Evolutionary conservation across 345 rosid species (phyloP), one percentile per base, ranked within the genome.

Genomic region (Gynandropsis gynandra): DNA sequence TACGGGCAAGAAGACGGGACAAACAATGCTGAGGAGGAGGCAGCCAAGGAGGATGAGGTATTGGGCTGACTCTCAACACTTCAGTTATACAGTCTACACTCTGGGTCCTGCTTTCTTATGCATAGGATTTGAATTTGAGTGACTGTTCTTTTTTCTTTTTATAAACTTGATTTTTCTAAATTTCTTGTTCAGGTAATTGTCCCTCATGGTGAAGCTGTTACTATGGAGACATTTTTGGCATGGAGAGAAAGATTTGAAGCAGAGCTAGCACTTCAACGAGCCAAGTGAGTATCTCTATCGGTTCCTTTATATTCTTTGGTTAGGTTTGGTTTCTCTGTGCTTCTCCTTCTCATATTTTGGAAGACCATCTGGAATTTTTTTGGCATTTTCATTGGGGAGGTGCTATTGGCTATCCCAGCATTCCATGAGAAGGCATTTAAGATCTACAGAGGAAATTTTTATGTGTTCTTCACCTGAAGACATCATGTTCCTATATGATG

Each of bases 161-260:
- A n/a, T n/a, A n/a, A n/a, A n/a, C n/a, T n/a, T n/a, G n/a, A n/a
- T n/a, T n/a, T 41, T 16, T 39, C 55, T 47, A 52, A 58, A 33
- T 52, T 33, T 52, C 8, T 54, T n/a, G 48, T 48, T 37, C 73
- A 92, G 88, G 70, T 87, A 16, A 76, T 87, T 72, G 60, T 92
- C 40, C 98, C 98, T 33, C 98, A 87, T 76, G 98, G 98, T 63
- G 98, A 92, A 72, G 83, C 95, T 67, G 98, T 92, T 54, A 87
- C 97, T 4, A 61, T 85, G 58, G 94, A 88, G 50, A 82, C 98
- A 15, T 92, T 92, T 81, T 52, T 83, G 62, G 94, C 80, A 2
- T 87, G 98, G 98, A 82, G 98, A 63, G 98, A 87, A 71, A 82
- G 86, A 74, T 87, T 64, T 64, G 97, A 92, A 66, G 98, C 96